These are phyloP conservation scores for Cucurbita maxima DNA, from an alignment of 306 rosid genomes.

Conservation along the genomic window DNA sequence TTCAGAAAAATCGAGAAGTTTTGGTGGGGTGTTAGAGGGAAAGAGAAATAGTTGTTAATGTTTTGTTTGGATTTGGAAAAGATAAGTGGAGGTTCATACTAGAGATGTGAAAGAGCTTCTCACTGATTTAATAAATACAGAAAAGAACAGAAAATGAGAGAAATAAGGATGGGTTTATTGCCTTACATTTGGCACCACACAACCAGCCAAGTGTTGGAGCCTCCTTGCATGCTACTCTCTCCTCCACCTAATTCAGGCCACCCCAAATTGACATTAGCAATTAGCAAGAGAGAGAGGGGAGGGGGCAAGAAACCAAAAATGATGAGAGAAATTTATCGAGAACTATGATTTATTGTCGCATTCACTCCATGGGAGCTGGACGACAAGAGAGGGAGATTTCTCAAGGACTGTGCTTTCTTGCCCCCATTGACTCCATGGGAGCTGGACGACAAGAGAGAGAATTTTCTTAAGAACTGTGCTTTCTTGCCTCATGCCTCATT, in stretches of 20 bases:
- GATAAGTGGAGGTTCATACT: conserved; percentile 2
- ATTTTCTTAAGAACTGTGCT: not conserved
- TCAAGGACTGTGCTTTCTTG: not conserved
- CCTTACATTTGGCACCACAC: not conserved
- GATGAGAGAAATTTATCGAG: not conserved
- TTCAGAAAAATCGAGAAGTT: not conserved
- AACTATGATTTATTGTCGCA: not conserved
- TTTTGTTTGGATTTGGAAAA: conserved; percentile 6
- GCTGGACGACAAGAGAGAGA: not conserved
- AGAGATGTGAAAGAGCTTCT: conserved; percentile 12
- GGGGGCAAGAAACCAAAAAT: not conserved
- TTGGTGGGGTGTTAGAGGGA: not conserved
- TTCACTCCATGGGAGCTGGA: not conserved
- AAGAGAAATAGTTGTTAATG: not conserved
- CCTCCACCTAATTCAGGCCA: conserved; percentile 3
- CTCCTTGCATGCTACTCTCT: conserved; percentile 13
- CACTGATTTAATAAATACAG: not conserved
- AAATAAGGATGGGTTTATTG: not conserved
- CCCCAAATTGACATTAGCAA: not conserved
- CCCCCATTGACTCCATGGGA: not conserved
- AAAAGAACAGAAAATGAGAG: not conserved
- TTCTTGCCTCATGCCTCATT: no score
- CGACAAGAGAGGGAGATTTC: not conserved
- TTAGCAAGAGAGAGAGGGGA: not conserved
- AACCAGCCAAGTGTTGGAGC: conserved; percentile 3